Evolutionary conservation across 1,284 basidiomycete species (phyloP).

Genomic region (Sporisorium reilianum): DNA sequence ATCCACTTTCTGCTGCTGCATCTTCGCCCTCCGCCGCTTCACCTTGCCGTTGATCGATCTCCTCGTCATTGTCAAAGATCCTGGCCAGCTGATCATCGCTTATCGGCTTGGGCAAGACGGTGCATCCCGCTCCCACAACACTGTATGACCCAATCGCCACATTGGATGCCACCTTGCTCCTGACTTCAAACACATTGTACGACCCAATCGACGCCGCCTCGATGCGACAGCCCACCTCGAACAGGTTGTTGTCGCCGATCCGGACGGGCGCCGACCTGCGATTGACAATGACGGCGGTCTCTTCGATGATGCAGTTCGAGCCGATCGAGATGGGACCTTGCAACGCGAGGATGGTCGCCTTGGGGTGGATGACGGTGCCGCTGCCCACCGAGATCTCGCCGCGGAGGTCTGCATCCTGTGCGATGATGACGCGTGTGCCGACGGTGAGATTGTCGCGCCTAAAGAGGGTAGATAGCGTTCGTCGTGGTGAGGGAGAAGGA

Average conservation of each 20-base stretch:
- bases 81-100: slow-evolving; percentile 15
- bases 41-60: too few relatives aligned
- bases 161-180: slow-evolving; percentile 81
- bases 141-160: slow-evolving; percentile 83
- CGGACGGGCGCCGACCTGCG: slow-evolving; percentile 76
- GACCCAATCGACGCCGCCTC: slow-evolving; percentile 85
- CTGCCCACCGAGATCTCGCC: slow-evolving; percentile 60
- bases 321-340: slow-evolving; percentile 89
- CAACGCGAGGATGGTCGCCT: slow-evolving; percentile 87
- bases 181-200: slow-evolving; percentile 85
- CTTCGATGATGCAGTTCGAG: slow-evolving; percentile 88
- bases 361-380: slow-evolving; percentile 87
- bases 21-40: slow-evolving; percentile 10
- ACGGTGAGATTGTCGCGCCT: slow-evolving; percentile 57
- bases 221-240: slow-evolving; percentile 91
- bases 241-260: slow-evolving; percentile 90
- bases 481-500: not conserved
- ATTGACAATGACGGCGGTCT: slow-evolving; percentile 87
- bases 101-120: slow-evolving; percentile 41
- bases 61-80: slow-evolving; percentile 27
- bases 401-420: slow-evolving; percentile 55
- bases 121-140: slow-evolving; percentile 81
- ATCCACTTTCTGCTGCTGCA: not conserved
- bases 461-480: slow-evolving; percentile 15
- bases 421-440: slow-evolving; percentile 54